These are phyloP conservation scores for Vickermania spadyakhi DNA, from an alignment of 208 protist genomes.

Conservation along the genomic window DNA sequence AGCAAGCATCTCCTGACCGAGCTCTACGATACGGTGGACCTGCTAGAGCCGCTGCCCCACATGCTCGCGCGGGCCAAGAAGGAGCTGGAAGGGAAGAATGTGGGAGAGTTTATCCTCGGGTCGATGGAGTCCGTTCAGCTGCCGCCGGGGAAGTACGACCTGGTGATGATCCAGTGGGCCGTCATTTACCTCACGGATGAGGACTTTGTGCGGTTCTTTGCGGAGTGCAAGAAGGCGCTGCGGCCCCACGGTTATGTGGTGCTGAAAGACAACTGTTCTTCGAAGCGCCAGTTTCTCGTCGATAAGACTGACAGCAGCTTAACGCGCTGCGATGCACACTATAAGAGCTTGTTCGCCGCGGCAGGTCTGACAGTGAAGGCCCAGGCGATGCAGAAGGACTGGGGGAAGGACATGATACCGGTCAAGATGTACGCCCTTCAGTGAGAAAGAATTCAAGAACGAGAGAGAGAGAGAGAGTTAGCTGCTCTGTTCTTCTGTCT, in stretches of 20 bases:
- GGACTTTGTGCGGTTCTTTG: constrained; percentile 85
- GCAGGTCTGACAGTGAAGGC: constrained; percentile 58
- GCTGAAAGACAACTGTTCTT: constrained; percentile 87
- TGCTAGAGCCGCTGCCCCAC: constrained; percentile 80
- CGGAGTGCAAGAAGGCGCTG: constrained; percentile 56
- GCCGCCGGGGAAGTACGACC: constrained; percentile 63
- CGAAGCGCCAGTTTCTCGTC: constrained; percentile 49
- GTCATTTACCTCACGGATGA: constrained; percentile 89
- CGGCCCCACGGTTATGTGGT: constrained; percentile 83
- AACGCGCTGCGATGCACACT: constrained; percentile 81
- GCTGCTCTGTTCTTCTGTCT: not conserved
- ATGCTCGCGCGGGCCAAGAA: constrained; percentile 83
- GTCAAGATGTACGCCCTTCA: constrained; percentile 89
- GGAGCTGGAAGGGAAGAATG: constrained; percentile 52
- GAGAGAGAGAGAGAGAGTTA: not conserved
- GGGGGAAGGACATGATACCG: constrained; percentile 61
- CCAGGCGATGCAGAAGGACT: constrained; percentile 59
- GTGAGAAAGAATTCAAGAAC: constrained; percentile 10
- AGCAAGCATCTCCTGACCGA: constrained; percentile 55
- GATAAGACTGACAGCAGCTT: constrained; percentile 87
- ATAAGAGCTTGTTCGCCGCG: constrained; percentile 66
- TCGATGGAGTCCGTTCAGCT: constrained; percentile 77
- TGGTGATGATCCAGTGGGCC: constrained; percentile 91
- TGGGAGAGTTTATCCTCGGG: constrained; percentile 66
- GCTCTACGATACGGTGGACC: constrained; percentile 63